These are phyloP conservation scores for Lavandula angustifolia DNA, from an alignment of 257 asterid species.

Conservation along the genomic window DNA sequence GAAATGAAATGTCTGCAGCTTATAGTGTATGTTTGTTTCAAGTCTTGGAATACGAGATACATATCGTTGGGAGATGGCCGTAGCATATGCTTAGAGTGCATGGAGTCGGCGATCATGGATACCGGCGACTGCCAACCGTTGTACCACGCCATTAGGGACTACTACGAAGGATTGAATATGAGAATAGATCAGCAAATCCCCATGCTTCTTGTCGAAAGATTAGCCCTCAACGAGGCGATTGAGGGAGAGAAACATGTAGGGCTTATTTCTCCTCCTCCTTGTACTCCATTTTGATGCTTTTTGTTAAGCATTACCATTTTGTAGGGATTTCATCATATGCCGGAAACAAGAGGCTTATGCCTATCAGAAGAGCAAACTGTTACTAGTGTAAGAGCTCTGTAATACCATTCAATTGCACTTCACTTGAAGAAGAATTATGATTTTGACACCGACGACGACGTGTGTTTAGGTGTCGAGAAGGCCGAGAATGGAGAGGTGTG, in stretches of 20 bases:
- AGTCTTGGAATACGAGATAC: constrained; percentile 74
- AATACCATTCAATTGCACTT: constrained; percentile 17
- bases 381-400: constrained; percentile 64
- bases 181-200: constrained; percentile 85
- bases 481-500: constrained; percentile 78
- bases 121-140: constrained; percentile 94
- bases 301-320: constrained; percentile 3
- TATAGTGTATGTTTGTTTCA: constrained; percentile 5
- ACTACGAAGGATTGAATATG: constrained; percentile 99
- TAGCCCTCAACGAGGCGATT: constrained; percentile 94
- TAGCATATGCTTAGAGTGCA: constrained; percentile 89
- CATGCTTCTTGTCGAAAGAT: constrained; percentile 96
- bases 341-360: constrained; percentile 97
- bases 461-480: constrained; percentile 63
- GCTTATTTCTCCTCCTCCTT: background rate
- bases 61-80: constrained; percentile 87
- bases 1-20: background rate
- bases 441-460: no score
- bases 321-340: constrained; percentile 97
- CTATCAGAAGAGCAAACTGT: constrained; percentile 97
- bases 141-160: constrained; percentile 87
- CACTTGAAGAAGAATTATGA: background rate
- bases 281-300: background rate
- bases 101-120: constrained; percentile 97
- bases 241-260: constrained; percentile 93